phyloP scores from a whole-genome alignment of 495 filamentous ascomycete species.

The Penicillium roqueforti region DNA sequence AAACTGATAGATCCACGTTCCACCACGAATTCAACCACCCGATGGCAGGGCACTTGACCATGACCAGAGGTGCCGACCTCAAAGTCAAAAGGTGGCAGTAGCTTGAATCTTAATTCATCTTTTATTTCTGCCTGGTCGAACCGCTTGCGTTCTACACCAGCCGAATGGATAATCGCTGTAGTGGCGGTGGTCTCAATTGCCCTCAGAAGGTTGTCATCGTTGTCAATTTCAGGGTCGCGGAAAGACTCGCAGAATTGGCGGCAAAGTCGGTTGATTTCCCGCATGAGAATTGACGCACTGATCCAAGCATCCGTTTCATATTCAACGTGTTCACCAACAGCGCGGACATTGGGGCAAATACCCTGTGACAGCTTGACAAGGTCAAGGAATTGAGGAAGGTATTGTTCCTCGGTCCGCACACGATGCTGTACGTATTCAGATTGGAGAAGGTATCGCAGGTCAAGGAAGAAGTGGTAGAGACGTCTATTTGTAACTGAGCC shows the following conservation, averaged over 20 bases:
- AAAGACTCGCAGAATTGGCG: slow-evolving; percentile 86
- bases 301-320: slow-evolving; percentile 99
- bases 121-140: slow-evolving; percentile 89
- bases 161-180: slow-evolving; percentile 74
- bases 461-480: slow-evolving; percentile 95
- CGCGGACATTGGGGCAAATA: slow-evolving; percentile 89
- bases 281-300: slow-evolving; percentile 85
- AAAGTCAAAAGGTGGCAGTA: slow-evolving; percentile 73
- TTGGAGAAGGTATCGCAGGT: slow-evolving; percentile 83
- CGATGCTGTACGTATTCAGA: slow-evolving; percentile 82
- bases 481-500: slow-evolving; percentile 90
- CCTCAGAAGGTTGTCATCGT: slow-evolving; percentile 56
- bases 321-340: slow-evolving; percentile 91
- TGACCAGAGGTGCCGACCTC: slow-evolving; percentile 50
- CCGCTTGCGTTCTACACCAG: slow-evolving; percentile 81
- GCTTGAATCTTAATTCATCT: slow-evolving; percentile 74
- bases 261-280: slow-evolving; percentile 89
- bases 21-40: slow-evolving; percentile 81
- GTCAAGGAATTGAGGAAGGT: slow-evolving; percentile 90
- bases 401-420: slow-evolving; percentile 75
- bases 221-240: slow-evolving; percentile 55
- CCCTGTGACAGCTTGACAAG: slow-evolving; percentile 93
- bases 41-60: slow-evolving; percentile 39
- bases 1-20: slow-evolving; percentile 91
- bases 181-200: slow-evolving; percentile 76